These are phyloP conservation scores for Gnaphalium uliginosum DNA, from an alignment of 129 eudicot genomes.

Conservation along the genomic window DNA sequence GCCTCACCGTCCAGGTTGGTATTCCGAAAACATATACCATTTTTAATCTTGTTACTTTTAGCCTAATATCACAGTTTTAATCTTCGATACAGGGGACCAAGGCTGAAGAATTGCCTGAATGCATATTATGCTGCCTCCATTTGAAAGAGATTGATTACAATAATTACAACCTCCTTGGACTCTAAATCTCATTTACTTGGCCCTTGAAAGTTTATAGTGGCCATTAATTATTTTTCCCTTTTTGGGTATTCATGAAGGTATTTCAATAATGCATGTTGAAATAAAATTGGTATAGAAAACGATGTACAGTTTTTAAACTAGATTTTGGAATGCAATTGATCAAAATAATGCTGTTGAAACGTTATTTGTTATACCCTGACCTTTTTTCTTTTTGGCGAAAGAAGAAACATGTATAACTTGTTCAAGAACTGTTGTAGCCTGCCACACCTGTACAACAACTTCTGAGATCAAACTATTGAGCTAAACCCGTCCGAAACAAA, in stretches of 20 bases:
- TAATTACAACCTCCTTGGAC: conserved; percentile 61
- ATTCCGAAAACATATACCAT: neutral
- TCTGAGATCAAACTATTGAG: no score
- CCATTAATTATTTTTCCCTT: conserved; percentile 5
- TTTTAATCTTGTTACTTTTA: neutral
- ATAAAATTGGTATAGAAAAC: conserved; percentile 32
- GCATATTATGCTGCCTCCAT: conserved; percentile 74
- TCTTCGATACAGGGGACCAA: conserved; percentile 70
- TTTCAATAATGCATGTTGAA: conserved; percentile 11
- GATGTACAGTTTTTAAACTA: conserved; percentile 31
- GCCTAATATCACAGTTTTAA: neutral
- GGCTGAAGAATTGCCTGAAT: conserved; percentile 86
- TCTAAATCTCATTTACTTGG: conserved; percentile 28
- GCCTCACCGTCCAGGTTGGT: conserved; percentile 81
- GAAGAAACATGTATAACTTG: neutral
- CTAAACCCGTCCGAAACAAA: no score
- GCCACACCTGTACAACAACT: no score
- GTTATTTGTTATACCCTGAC: neutral
- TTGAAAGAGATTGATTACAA: conserved; percentile 72
- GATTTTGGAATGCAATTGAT: conserved; percentile 28
- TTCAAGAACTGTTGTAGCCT: no score
- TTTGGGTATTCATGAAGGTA: neutral
- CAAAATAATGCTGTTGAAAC: conserved; percentile 12
- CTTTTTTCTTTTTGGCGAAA: neutral
- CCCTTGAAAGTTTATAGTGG: neutral